Evolutionary conservation across 345 rosid genomes (phyloP), one percentile per base, ranked within the genome.

Genomic region (Moricandia moricandioides): DNA sequence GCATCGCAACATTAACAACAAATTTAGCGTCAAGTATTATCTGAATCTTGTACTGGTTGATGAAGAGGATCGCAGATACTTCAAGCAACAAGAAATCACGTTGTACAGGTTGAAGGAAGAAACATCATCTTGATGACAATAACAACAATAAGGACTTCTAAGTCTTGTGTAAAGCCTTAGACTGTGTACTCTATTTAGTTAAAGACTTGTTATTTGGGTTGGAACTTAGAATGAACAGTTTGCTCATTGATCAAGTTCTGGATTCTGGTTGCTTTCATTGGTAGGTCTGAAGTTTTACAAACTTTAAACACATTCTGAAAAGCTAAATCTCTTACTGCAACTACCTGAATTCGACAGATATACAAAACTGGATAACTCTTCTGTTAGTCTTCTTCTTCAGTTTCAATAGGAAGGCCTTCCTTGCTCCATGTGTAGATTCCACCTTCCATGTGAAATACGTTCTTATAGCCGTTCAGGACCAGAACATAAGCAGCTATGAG

Each of bases 31-130:
- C 78, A 95, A 92, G 82, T 92, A 96, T 64, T 92, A 84, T 81
- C 83, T 96, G 93, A 96, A 96, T 80, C 96, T 96, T 67, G 98
- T 95, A 60, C 86, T 95, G 67, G 94, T 95, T 1, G 98, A 92
- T 76, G 99, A 95, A 83, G 99, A 95, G 83, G 99, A 92, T 71
- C 91, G 98, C 35, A 87, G 98, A 62, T 95, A 95, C 74, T 95
- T 95, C 76, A 95, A 90, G 86, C 98, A 95, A 83, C 98, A 95
- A 73, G 99, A 95, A 78, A 86, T 95, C 55, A 91, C 97, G 8
- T 83, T 95, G 60, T 95, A 83, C 83, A 83, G 97, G 94, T 85
- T 89, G 80, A 85, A 85, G 80, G 99, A 89, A 77, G 81, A 78
- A 4, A 0, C 67, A 64, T 70, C 63, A 12, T 16, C 76, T 58